These are phyloP conservation scores for Tilletiopsis washingtonensis DNA, from an alignment of 1,284 basidiomycete genomes.

Conservation along the genomic window DNA sequence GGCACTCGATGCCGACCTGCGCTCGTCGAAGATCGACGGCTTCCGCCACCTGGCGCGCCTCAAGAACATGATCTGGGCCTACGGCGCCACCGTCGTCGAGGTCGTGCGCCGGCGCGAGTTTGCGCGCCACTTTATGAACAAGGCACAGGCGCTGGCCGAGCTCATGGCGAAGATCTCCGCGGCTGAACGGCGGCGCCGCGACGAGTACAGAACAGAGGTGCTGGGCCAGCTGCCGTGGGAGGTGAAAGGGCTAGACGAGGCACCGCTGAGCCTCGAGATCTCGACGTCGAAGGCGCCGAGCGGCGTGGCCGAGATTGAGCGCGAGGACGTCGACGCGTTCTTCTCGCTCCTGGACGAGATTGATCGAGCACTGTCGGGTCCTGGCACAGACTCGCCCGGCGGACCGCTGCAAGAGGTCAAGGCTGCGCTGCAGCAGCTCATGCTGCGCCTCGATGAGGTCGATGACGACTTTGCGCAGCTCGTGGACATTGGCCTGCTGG, in stretches of 20 bases:
- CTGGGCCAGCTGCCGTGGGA: constrained; percentile 36
- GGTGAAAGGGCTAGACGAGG: constrained; percentile 30
- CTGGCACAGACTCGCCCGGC: no score
- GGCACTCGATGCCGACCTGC: constrained; percentile 29
- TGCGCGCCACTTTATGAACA: constrained; percentile 29
- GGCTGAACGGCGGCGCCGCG: constrained; percentile 28
- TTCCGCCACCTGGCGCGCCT: constrained; percentile 83
- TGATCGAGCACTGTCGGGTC: constrained; percentile 12
- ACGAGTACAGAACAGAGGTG: constrained; percentile 22
- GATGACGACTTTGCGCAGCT: constrained; percentile 33
- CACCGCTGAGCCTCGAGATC: constrained; percentile 37
- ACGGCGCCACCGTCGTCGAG: constrained; percentile 84
- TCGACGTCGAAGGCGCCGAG: constrained; percentile 23
- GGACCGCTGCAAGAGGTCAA: constrained; percentile 30
- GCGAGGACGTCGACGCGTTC: constrained; percentile 25
- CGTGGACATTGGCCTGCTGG: constrained; percentile 28
- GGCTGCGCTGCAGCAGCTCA: constrained; percentile 18
- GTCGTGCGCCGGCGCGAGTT: constrained; percentile 83
- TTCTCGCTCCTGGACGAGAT: constrained; percentile 27
- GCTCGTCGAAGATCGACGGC: constrained; percentile 53
- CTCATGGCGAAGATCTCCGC: constrained; percentile 41
- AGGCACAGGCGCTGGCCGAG: constrained; percentile 39
- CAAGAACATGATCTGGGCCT: constrained; percentile 83
- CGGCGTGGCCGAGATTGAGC: constrained; percentile 18
- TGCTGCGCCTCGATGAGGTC: constrained; percentile 22